Base-by-base conservation (phyloP, 2,329 filamentous ascomycete species). In the Pyrenochaeta sp. region DNA sequence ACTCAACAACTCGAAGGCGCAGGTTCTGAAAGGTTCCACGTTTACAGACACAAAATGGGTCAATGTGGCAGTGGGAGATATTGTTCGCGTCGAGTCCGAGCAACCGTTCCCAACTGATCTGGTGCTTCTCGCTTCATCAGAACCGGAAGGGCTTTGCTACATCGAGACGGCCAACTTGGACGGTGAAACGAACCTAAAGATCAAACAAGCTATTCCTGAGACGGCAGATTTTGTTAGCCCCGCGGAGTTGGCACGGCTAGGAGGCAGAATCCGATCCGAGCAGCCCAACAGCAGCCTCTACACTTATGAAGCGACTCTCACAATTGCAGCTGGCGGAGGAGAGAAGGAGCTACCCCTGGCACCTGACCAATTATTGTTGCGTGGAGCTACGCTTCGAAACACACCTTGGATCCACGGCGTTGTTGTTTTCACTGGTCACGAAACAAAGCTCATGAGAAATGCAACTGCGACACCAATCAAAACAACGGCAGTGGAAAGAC, bases 371-470 rank as follows among this genome's bases (percentile, higher is more conserved):
- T 85, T 99, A 40, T 84, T 99, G 19, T 86, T 99, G 34, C 89
- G 95, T 82, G 95, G 95, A 62, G 95, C 95, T 24, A 98, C 93
- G 1, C 83, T 99, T 55, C 88, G 95, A 69, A 99, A 99, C 73
- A 99, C 95, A 1, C 94, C 93, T 30, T 99, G 95, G 94, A 88
- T 98, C 48, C 92, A 99, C 75, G 95, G 94, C 39, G 86, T 96
- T 19, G 95, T 99, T 53, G 94, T 99, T 15, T 99, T 98, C 72
- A 97, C 92, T 2, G 95, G 95, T 50, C 95, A 99, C 78, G 95
- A 99, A 81, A 98, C 95, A 6, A 99, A 99, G 80, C 85, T 99
- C 62, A 98, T 99, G 95, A 90, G 95, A 68, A 99, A 99, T 76
- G 96, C 95, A 19, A 99, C 94, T 2, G 94, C 94, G 4, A 91